A percentile compares a stretch with the other conserved stretches of the same genome.
phyloP scores from a whole-genome alignment of 352 stramenopile genomes.

The Phytophthora sp. region DNA sequence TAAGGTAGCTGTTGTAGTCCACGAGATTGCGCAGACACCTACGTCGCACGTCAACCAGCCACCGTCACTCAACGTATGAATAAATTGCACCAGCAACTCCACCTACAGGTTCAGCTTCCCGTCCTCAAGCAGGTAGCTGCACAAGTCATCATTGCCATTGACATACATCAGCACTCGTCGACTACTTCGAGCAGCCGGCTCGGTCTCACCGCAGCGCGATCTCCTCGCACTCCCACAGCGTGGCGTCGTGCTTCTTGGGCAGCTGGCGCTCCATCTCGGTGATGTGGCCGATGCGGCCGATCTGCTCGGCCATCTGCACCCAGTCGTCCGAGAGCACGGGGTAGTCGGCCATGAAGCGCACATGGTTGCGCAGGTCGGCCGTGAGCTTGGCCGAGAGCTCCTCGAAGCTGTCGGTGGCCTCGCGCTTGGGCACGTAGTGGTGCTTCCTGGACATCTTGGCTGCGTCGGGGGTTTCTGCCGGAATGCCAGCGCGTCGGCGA shows the following conservation, averaged over 20 bases:
- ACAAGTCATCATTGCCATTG: background rate
- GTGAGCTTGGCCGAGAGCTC: conserved; percentile 87
- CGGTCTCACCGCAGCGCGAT: conserved; percentile 67
- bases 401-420: conserved; percentile 75
- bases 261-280: conserved; percentile 89
- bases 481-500: conserved; percentile 3
- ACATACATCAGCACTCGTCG: background rate
- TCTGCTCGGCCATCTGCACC: conserved; percentile 89
- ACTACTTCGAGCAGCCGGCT: too few relatives aligned
- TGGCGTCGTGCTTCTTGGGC: conserved; percentile 85
- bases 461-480: conserved; percentile 32
- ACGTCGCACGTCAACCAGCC: background rate
- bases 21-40: conserved; percentile 84
- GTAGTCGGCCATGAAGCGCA: conserved; percentile 89
- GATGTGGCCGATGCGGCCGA: conserved; percentile 88
- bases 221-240: conserved; percentile 92
- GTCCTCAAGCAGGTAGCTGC: conserved; percentile 89
- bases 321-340: conserved; percentile 89
- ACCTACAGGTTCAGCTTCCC: conserved; percentile 91
- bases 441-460: conserved; percentile 51
- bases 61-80: background rate
- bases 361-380: conserved; percentile 83
- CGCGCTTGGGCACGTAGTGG: conserved; percentile 64
- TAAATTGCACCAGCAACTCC: background rate
- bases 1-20: conserved; percentile 83